Evolutionary conservation across 2,329 filamentous ascomycete species (phyloP).

Genomic region (Corynespora cassiicola): DNA sequence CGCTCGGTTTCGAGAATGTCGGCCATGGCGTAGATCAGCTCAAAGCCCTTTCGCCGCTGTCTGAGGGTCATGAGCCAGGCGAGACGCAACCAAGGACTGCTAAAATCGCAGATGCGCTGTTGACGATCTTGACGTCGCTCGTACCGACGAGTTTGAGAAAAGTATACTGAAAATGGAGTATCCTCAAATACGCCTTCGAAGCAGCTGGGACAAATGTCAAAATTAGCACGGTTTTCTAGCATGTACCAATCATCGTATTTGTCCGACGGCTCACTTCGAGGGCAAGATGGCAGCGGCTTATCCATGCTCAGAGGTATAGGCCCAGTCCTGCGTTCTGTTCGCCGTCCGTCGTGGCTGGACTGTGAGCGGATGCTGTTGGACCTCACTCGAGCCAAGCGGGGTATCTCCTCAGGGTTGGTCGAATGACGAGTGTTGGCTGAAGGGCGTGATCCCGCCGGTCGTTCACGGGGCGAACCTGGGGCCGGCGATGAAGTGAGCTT

Average conservation of each 20-base stretch:
- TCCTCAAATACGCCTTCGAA: constrained; percentile 72
- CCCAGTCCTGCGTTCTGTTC: constrained; percentile 23
- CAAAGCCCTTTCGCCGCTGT: constrained; percentile 69
- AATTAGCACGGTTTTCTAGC: constrained; percentile 70
- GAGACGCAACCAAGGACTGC: constrained; percentile 80
- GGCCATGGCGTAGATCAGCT: constrained; percentile 73
- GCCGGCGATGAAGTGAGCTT: constrained; percentile 23
- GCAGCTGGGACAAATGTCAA: constrained; percentile 85
- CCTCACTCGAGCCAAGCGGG: constrained; percentile 24
- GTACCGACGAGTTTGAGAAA: constrained; percentile 67
- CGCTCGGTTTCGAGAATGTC: constrained; percentile 63
- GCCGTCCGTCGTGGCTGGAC: constrained; percentile 24
- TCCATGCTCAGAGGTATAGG: constrained; percentile 21
- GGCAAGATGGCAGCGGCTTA: constrained; percentile 64
- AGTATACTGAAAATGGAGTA: constrained; percentile 71
- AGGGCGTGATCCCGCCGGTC: constrained; percentile 18
- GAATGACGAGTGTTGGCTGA: constrained; percentile 14
- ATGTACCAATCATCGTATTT: constrained; percentile 83
- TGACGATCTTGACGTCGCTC: constrained; percentile 62
- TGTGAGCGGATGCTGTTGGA: constrained; percentile 36
- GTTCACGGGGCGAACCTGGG: constrained; percentile 28
- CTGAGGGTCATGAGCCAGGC: constrained; percentile 83
- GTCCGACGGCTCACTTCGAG: constrained; percentile 66
- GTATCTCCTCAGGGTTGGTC: constrained; percentile 26
- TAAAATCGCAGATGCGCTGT: constrained; percentile 78